These are phyloP conservation scores for Scheffersomyces spartinae DNA, from an alignment of 805 yeast species.

Conservation along the genomic window DNA sequence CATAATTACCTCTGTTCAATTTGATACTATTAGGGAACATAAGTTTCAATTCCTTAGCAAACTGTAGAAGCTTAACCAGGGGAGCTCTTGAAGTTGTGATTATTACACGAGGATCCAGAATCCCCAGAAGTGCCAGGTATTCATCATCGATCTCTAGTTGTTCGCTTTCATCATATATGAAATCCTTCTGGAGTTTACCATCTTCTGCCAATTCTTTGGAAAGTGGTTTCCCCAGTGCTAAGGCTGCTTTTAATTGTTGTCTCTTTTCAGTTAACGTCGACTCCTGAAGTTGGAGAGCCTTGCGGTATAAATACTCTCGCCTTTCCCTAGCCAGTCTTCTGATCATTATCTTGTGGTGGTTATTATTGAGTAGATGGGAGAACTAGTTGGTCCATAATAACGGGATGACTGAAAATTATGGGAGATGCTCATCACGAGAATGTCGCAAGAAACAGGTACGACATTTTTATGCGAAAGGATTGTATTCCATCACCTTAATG, in stretches of 20 bases:
- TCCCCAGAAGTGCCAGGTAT: constrained; percentile 76
- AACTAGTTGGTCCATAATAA: constrained; percentile 1
- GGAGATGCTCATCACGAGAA: too few species aligned
- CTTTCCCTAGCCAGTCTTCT: constrained; percentile 95
- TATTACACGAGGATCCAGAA: constrained; percentile 80
- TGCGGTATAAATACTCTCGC: constrained; percentile 82
- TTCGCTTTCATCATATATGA: constrained; percentile 73
- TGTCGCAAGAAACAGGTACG: background rate
- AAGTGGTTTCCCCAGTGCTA: constrained; percentile 84
- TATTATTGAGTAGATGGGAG: constrained; percentile 2
- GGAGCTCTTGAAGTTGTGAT: constrained; percentile 95
- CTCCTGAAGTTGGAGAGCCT: constrained; percentile 84
- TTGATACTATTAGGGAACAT: constrained; percentile 84
- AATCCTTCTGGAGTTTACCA: constrained; percentile 66
- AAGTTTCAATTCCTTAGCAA: constrained; percentile 83
- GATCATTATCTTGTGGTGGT: constrained; percentile 31
- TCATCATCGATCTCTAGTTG: constrained; percentile 77
- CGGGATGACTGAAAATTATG: constrained; percentile 1
- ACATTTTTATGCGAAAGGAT: background rate
- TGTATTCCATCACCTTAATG: background rate
- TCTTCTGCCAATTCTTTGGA: constrained; percentile 90
- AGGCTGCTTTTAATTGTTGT: constrained; percentile 73
- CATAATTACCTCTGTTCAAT: constrained; percentile 85
- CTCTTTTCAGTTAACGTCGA: constrained; percentile 77
- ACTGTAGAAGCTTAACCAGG: constrained; percentile 72